Base-by-base conservation (phyloP, 768 basidiomycete species). In the Panaeolus cyanescens region DNA sequence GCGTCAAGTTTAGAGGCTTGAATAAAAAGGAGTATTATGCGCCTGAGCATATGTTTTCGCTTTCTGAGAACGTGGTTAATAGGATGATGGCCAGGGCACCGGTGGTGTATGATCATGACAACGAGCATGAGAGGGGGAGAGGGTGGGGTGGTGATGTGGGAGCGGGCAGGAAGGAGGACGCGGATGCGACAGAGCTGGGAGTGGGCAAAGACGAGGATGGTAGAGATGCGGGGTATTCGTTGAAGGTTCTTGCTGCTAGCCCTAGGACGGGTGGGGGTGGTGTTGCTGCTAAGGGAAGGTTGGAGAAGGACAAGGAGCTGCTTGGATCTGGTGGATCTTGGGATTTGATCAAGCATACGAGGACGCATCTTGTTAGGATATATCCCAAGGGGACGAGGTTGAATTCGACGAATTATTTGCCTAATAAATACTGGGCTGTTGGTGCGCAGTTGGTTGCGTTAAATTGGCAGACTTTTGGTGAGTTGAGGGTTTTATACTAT, bases 381-480 rank as follows among this genome's bases (percentile, higher is more conserved):
- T 99, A 99, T 71, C 96, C 96, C 0, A 91, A 90, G 68, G 96
- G 93, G 5, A 87, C 81, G 53, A 78, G 96, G 59, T 76, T 99
- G 54, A 87, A 80, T 60, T 95, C 92, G 60, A 88, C 88, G 6
- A 99, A 99, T 71, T 99, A 90, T 69, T 85, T 92, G 66, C 96
- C 96, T 3, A 90, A 95, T 74, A 85, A 89, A 19, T 96, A 88
- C 71, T 99, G 97, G 97, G 85, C 87, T 1, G 87, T 89, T 1
- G 97, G 97, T 0, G 84, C 87, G 12, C 96, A 98, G 72, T 75
- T 98, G 5, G 95, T 95, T 0, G 95, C 96, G 7, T 82, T 99
- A 58, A 99, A 99, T 73, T 99, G 95, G 95, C 96, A 99, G 75
- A 99, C 95, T 0, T 89, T 89, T 65, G 95, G 95, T 96, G 69